Evolutionary conservation across 2,329 filamentous ascomycete genomes (phyloP), one percentile per base, ranked within the genome.

Genomic region (Lasiodiplodia sp.): DNA sequence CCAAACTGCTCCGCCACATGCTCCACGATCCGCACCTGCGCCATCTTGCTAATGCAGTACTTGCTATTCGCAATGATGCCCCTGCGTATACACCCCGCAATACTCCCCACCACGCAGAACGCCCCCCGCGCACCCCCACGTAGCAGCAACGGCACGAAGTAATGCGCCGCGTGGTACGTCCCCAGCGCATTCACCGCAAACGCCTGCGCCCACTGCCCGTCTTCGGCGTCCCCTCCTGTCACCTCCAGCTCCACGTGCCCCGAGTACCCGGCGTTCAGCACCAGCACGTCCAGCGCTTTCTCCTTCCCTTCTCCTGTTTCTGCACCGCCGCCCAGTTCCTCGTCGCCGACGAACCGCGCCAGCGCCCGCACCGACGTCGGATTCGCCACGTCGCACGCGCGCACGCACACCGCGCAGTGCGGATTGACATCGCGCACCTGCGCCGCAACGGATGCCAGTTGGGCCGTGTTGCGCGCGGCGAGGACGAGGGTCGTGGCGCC

Each of bases 51-150:
- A 18, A 79, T 75, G 53, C 74, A 79, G 70, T 81, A 81, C 38
- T 77, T 76, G 18, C 76, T 72, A 69, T 81, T 83, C 1, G 80
- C 82, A 58, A 82, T 79, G 5, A 77, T 75, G 0, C 81, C 82
- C 7, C 74, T 72, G 2, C 79, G 74, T 4, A 82, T 80, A 11
- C 74, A 78, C 5, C 72, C 75, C 23, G 76, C 77, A 69, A 78
- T 80, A 16, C 55, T 68, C 2, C 66, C 66, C 0, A 68, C 66
- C 0, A 52, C 75, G 1, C 72, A 74, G 28, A 81, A 74, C 68
- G 81, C 79, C 2, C n/a, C 44, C 73, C 70, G 3, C n/a, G 21
- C 6, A 16, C 38, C 11, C 25, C 44, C 56, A 7, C 44, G 21
- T 25, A 65, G 69, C 14, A 78, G 63, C 18, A 77, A 52, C 1